Evolutionary conservation across 345 rosid species (phyloP).

Genomic region (Luvunga scandens): DNA sequence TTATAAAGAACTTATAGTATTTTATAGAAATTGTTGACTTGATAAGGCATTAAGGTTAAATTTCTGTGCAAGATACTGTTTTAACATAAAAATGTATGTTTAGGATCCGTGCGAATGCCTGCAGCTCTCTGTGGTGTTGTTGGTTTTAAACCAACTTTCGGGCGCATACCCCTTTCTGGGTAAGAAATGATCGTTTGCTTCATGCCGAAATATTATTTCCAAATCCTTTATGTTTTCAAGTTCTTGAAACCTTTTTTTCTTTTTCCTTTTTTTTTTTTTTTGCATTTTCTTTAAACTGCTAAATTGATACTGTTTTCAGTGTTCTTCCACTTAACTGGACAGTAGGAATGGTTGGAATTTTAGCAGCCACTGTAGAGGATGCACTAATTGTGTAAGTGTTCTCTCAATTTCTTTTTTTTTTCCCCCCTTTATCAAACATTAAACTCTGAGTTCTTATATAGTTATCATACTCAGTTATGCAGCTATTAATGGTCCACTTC

Average conservation of each 20-base stretch:
- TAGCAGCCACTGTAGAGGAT: conserved; percentile 63
- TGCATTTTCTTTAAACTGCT: background rate
- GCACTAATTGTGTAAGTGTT: conserved; percentile 49
- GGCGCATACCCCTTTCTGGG: conserved; percentile 63
- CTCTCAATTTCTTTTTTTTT: background rate
- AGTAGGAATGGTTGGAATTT: conserved; percentile 71
- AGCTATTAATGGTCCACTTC: conserved; percentile 51
- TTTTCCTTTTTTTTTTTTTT: no score
- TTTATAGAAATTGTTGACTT: no score
- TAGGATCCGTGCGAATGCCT: conserved; percentile 77
- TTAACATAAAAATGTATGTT: background rate
- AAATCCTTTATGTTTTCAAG: background rate
- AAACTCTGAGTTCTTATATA: background rate
- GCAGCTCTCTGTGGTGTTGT: conserved; percentile 77
- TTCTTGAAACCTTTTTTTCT: background rate
- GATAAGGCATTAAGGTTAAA: background rate
- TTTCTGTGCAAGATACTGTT: background rate
- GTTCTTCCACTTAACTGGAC: conserved; percentile 83
- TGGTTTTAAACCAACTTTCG: conserved; percentile 77
- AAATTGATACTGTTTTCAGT: conserved; percentile 27
- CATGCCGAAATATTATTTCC: background rate
- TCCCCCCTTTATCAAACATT: no score
- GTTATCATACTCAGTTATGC: conserved; percentile 48
- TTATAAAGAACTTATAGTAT: no score
- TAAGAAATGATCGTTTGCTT: conserved; percentile 14